phyloP scores from a whole-genome alignment of 2,329 filamentous ascomycete species.

The Xylariomycetidae sp. region DNA sequence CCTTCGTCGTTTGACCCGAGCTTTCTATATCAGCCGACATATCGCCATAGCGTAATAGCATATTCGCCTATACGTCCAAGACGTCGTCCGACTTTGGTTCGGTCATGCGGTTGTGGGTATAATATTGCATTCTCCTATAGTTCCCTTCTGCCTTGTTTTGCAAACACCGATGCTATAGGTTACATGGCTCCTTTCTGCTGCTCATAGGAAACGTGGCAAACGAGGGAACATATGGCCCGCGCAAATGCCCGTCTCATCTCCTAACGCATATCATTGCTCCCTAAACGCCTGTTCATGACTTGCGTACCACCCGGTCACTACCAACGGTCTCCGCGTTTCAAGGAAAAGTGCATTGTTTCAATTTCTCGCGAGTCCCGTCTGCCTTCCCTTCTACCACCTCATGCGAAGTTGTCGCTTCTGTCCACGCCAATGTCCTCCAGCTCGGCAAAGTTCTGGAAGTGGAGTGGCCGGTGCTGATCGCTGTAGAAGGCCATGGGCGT shows the following conservation, averaged over 20 bases:
- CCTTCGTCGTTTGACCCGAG: too few relatives aligned
- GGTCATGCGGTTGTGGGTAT: background rate
- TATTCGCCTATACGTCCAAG: too few relatives aligned
- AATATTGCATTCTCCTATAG: constrained; percentile 12
- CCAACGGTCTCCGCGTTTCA: background rate
- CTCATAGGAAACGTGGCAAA: too few relatives aligned
- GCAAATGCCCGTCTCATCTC: background rate
- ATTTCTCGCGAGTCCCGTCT: background rate
- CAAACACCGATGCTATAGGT: too few relatives aligned
- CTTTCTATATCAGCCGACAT: too few relatives aligned
- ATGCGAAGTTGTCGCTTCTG: constrained; percentile 87
- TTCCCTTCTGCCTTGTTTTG: constrained; percentile 4
- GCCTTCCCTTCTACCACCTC: constrained; percentile 24
- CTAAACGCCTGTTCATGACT: constrained; percentile 1
- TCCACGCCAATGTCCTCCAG: constrained; percentile 97
- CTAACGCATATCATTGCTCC: background rate
- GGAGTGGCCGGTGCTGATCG: constrained; percentile 82
- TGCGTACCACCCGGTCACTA: background rate
- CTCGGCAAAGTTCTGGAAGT: constrained; percentile 97
- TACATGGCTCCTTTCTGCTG: constrained; percentile 1
- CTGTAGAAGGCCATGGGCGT: constrained; percentile 87
- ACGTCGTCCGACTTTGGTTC: background rate
- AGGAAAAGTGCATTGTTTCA: background rate
- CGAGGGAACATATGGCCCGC: too few relatives aligned
- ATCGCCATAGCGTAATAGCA: too few relatives aligned